Conservation (phyloP, 352 stramenopile genomes). For the Phytophthora pini region DNA sequence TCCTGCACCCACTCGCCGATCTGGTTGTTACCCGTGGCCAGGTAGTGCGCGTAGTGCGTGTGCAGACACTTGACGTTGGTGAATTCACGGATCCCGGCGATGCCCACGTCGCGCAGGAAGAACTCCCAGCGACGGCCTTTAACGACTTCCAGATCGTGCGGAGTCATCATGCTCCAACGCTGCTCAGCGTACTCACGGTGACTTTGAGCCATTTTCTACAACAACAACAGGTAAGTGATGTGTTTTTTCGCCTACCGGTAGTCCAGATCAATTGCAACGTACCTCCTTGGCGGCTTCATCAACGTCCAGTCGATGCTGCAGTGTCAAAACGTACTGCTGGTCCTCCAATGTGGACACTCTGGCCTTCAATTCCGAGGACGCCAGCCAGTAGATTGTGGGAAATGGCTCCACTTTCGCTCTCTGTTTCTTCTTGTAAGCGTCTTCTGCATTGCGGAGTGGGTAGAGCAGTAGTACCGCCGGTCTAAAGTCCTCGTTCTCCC, state of each 20-base stretch:
- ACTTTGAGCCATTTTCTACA: slow-evolving; percentile 51
- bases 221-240: slow-evolving; percentile 2
- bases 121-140: slow-evolving; percentile 46
- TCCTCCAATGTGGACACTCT: slow-evolving; percentile 63
- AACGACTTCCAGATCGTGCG: slow-evolving; percentile 47
- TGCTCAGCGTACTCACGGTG: slow-evolving; percentile 55
- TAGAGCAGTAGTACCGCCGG: slow-evolving; percentile 63
- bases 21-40: slow-evolving; percentile 58
- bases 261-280: slow-evolving; percentile 1
- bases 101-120: slow-evolving; percentile 57
- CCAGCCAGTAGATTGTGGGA: slow-evolving; percentile 75
- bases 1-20: slow-evolving; percentile 75
- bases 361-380: slow-evolving; percentile 51
- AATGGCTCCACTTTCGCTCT: slow-evolving; percentile 65
- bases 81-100: slow-evolving; percentile 65
- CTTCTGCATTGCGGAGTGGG: slow-evolving; percentile 57
- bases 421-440: slow-evolving; percentile 70
- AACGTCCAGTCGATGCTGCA: slow-evolving; percentile 49
- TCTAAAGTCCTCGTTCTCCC: slow-evolving; percentile 1
- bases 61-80: slow-evolving; percentile 77
- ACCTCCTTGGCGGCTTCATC: slow-evolving; percentile 46
- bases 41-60: slow-evolving; percentile 76
- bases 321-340: slow-evolving; percentile 49
- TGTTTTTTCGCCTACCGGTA: background rate
- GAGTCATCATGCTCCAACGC: slow-evolving; percentile 60